Conservation (phyloP, 1,284 basidiomycete genomes). For the Sporisorium graminicola region DNA sequence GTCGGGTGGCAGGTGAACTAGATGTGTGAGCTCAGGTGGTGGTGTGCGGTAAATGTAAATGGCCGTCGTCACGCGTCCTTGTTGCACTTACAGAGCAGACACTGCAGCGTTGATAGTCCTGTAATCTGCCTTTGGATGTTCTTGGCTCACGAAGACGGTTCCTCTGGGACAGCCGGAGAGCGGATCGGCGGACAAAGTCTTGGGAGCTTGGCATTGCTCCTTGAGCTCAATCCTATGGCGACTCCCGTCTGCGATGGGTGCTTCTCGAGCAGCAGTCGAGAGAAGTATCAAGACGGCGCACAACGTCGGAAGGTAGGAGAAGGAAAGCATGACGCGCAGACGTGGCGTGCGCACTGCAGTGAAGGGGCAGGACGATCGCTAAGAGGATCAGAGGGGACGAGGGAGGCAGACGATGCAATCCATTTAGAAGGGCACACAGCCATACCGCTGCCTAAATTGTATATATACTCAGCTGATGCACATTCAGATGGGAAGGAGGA, state of each 20-base stretch:
- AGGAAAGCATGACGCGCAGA: neutral
- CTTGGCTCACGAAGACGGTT: constrained; percentile 36
- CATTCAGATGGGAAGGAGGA: neutral
- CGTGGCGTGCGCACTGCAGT: neutral
- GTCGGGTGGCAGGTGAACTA: no score
- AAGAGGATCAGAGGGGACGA: neutral
- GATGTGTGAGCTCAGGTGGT: neutral
- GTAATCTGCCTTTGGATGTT: constrained; percentile 13
- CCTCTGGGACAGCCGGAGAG: constrained; percentile 22
- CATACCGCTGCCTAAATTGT: neutral
- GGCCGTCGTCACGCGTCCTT: constrained; percentile 9
- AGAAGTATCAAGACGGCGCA: neutral
- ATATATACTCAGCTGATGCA: neutral
- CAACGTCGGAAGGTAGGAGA: constrained; percentile 2
- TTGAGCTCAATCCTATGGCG: neutral
- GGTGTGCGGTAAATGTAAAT: neutral
- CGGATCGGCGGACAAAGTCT: neutral
- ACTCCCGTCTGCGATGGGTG: neutral
- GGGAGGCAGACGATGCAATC: neutral
- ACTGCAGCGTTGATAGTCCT: constrained; percentile 31
- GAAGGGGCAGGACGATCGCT: neutral
- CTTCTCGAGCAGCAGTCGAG: neutral
- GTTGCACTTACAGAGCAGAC: constrained; percentile 24
- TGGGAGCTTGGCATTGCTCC: constrained; percentile 34
- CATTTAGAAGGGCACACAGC: neutral